phyloP scores from a whole-genome alignment of 192 early-diverging fungal species.

The Diversispora epigaea region DNA sequence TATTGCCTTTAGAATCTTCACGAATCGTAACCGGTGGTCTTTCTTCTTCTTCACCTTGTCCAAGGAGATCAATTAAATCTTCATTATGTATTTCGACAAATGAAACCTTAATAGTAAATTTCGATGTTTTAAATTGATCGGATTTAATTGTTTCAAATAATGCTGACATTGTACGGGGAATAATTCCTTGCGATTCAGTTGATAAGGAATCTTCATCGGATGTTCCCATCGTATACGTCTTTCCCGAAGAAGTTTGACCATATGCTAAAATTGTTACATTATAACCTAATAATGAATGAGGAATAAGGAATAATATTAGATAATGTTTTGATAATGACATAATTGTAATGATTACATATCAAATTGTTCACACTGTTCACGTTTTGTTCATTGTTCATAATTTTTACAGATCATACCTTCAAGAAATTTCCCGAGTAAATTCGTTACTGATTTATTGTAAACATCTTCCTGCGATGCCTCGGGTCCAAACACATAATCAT shows the following conservation, averaged over 20 bases:
- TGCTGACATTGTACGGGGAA: constrained; percentile 69
- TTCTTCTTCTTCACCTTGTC: constrained; percentile 53
- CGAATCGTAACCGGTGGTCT: constrained; percentile 71
- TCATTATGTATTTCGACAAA: constrained; percentile 98
- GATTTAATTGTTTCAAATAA: constrained; percentile 52
- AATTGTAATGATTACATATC: background rate
- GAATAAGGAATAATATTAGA: constrained; percentile 5
- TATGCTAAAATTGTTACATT: constrained; percentile 95
- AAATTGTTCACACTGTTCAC: background rate
- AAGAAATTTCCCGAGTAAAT: constrained; percentile 49
- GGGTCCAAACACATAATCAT: constrained; percentile 70
- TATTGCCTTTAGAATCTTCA: constrained; percentile 85
- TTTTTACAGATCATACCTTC: constrained; percentile 39
- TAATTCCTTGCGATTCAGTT: constrained; percentile 54
- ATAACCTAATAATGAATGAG: constrained; percentile 56
- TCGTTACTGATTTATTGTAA: constrained; percentile 48
- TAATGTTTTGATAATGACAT: background rate
- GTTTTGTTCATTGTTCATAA: background rate
- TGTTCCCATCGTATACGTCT: constrained; percentile 96
- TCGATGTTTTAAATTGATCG: constrained; percentile 31
- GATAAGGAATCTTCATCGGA: constrained; percentile 39
- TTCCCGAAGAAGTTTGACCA: constrained; percentile 92
- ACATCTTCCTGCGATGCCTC: constrained; percentile 59
- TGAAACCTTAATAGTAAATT: constrained; percentile 66
- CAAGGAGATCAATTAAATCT: constrained; percentile 89